A percentile compares a stretch with the other conserved stretches of the same genome.
phyloP scores from a whole-genome alignment of 2,329 filamentous ascomycete species.

The Fusarium illudens region DNA sequence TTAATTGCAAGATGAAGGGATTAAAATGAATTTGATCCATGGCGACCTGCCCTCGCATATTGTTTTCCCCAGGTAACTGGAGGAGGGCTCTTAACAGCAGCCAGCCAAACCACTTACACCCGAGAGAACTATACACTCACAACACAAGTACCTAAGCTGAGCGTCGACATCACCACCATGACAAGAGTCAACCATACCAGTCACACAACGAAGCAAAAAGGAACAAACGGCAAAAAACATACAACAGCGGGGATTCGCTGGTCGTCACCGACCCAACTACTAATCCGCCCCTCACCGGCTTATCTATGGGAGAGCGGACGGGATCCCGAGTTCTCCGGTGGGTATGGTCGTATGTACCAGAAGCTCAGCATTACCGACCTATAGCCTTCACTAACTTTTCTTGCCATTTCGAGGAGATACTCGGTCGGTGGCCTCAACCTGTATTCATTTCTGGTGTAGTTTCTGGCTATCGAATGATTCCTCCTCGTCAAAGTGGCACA shows the following conservation, averaged over 20 bases:
- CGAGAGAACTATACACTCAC: not conserved
- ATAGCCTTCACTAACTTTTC: not conserved
- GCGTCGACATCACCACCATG: not conserved
- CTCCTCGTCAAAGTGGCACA: no score
- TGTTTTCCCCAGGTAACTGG: not conserved
- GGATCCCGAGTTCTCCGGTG: not conserved
- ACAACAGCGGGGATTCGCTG: not conserved
- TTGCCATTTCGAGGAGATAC: not conserved
- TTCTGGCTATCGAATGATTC: no score
- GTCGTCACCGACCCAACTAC: not conserved
- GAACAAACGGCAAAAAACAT: not conserved
- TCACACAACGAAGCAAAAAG: not conserved
- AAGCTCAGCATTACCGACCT: not conserved
- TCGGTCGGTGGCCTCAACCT: no score
- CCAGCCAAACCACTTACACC: not conserved
- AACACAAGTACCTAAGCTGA: not conserved
- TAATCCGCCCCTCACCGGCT: not conserved
- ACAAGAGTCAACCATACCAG: not conserved
- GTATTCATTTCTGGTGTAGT: no score
- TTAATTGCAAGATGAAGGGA: not conserved
- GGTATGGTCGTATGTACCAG: not conserved
- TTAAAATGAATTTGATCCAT: not conserved
- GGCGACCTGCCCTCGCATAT: not conserved
- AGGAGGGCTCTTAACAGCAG: not conserved
- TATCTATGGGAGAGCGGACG: not conserved